Evolutionary conservation across 2,329 filamentous ascomycete genomes (phyloP).

Genomic region (Xylariaceae sp.): DNA sequence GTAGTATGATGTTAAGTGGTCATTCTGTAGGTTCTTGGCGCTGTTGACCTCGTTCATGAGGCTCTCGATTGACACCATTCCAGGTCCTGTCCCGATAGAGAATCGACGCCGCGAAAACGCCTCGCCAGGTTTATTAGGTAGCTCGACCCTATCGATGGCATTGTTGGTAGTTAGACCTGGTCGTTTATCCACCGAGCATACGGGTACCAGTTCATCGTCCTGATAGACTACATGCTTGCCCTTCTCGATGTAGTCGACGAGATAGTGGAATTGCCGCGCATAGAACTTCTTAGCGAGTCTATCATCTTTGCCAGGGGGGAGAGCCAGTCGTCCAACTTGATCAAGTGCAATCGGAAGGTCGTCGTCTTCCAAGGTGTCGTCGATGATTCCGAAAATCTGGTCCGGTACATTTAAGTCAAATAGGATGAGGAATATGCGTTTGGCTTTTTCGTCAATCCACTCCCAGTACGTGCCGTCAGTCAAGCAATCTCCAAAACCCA

Average conservation of each 20-base stretch:
- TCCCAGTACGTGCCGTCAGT: conserved; percentile 81
- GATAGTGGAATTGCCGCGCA: conserved; percentile 72
- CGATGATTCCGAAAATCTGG: conserved; percentile 76
- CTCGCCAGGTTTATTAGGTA: conserved; percentile 66
- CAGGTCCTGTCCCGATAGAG: conserved; percentile 54
- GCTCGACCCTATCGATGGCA: conserved; percentile 63
- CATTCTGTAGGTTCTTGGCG: conserved; percentile 66
- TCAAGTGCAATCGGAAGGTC: conserved; percentile 74
- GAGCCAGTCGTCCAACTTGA: conserved; percentile 67
- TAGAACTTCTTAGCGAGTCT: conserved; percentile 73
- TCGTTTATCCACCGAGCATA: conserved; percentile 70
- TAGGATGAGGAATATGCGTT: conserved; percentile 74
- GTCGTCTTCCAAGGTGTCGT: conserved; percentile 78
- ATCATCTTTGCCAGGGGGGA: conserved; percentile 66
- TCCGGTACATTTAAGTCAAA: conserved; percentile 73
- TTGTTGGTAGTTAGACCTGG: conserved; percentile 48
- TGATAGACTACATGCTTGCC: conserved; percentile 69
- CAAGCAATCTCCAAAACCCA: conserved; percentile 71
- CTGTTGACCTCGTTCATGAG: conserved; percentile 68
- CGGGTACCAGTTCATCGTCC: conserved; percentile 71
- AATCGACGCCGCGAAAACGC: conserved; percentile 66
- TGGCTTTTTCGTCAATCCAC: conserved; percentile 74
- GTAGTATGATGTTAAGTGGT: conserved; percentile 74
- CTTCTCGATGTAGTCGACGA: conserved; percentile 67
- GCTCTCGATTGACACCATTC: conserved; percentile 56